phyloP scores from a whole-genome alignment of 2,329 filamentous ascomycete genomes.

The Fusarium armeniacum region DNA sequence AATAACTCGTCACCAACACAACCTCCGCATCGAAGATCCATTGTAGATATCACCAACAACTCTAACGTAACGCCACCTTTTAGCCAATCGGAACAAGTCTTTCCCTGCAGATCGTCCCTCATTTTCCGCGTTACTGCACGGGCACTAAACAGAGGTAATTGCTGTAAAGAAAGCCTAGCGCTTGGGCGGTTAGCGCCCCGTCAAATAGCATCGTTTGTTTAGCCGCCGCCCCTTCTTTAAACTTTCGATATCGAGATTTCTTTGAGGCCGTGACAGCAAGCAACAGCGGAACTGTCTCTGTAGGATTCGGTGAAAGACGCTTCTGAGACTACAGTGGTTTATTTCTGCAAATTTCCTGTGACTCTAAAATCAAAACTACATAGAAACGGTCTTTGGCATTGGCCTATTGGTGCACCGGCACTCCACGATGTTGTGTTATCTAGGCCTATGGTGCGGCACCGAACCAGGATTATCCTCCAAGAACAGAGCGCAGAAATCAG shows the following conservation, averaged over 20 bases:
- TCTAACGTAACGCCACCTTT: not conserved
- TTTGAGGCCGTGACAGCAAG: not conserved
- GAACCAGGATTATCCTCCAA: slow-evolving; percentile 20
- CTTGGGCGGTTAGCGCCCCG: slow-evolving; percentile 24
- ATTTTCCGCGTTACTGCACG: slow-evolving; percentile 8
- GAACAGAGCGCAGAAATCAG: slow-evolving; percentile 3
- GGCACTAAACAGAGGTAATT: slow-evolving; percentile 9
- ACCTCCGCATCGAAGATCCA: not conserved
- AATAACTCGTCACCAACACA: slow-evolving; percentile 4
- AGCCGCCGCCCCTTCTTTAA: slow-evolving; percentile 28
- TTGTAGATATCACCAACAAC: slow-evolving; percentile 26
- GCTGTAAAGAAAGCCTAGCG: slow-evolving; percentile 13
- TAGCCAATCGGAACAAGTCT: slow-evolving; percentile 25
- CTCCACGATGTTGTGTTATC: slow-evolving; percentile 20
- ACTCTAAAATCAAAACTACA: not conserved
- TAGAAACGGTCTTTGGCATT: not conserved
- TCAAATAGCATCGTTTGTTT: slow-evolving; percentile 26
- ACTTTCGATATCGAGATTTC: slow-evolving; percentile 1
- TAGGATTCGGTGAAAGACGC: not conserved
- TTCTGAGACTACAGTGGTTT: not conserved
- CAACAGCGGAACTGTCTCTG: not conserved
- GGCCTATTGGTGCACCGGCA: not conserved
- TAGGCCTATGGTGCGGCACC: slow-evolving; percentile 12
- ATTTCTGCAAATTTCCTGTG: not conserved
- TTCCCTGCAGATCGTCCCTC: slow-evolving; percentile 32